These are phyloP conservation scores for Hyaloperonospora brassicae DNA, from an alignment of 352 stramenopile species.

Conservation along the genomic window DNA sequence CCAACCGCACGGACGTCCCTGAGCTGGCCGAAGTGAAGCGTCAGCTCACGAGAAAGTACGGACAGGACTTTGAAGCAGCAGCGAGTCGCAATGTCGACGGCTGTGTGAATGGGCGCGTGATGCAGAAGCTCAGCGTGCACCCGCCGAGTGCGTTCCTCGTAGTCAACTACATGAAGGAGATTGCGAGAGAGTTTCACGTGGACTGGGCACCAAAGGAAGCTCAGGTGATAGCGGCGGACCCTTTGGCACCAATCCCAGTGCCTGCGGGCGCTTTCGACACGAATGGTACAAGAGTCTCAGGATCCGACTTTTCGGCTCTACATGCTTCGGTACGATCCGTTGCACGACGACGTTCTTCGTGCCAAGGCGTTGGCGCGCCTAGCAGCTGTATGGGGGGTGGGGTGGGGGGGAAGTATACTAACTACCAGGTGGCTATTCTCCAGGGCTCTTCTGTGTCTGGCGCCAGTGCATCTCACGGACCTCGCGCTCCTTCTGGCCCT, in stretches of 20 bases:
- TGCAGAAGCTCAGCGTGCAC: slow-evolving; percentile 90
- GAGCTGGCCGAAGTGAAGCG: slow-evolving; percentile 89
- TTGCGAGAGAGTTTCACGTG: slow-evolving; percentile 93
- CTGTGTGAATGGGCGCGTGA: slow-evolving; percentile 88
- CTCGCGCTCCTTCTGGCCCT: slow-evolving; percentile 30
- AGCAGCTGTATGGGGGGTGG: too few species aligned
- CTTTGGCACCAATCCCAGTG: slow-evolving; percentile 82
- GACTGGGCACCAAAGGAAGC: slow-evolving; percentile 86
- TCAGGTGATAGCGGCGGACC: slow-evolving; percentile 46
- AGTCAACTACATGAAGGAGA: slow-evolving; percentile 94
- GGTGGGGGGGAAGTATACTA: too few species aligned
- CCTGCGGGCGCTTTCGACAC: slow-evolving; percentile 82
- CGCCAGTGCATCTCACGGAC: slow-evolving; percentile 37
- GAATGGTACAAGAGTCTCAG: slow-evolving; percentile 62
- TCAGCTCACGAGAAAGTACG: slow-evolving; percentile 85
- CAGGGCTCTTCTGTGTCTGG: slow-evolving; percentile 11
- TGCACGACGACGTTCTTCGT: too few species aligned
- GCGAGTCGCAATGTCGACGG: slow-evolving; percentile 82
- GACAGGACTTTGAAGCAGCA: slow-evolving; percentile 79
- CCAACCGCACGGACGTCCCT: slow-evolving; percentile 86
- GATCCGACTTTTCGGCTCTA: slow-evolving; percentile 68
- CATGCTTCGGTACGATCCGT: slow-evolving; percentile 44
- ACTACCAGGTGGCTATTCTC: too few species aligned
- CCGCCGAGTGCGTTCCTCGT: slow-evolving; percentile 92
- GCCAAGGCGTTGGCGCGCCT: too few species aligned